Conservation (phyloP, 2,329 filamentous ascomycete genomes). For the Pseudogymnoascus verrucosus region DNA sequence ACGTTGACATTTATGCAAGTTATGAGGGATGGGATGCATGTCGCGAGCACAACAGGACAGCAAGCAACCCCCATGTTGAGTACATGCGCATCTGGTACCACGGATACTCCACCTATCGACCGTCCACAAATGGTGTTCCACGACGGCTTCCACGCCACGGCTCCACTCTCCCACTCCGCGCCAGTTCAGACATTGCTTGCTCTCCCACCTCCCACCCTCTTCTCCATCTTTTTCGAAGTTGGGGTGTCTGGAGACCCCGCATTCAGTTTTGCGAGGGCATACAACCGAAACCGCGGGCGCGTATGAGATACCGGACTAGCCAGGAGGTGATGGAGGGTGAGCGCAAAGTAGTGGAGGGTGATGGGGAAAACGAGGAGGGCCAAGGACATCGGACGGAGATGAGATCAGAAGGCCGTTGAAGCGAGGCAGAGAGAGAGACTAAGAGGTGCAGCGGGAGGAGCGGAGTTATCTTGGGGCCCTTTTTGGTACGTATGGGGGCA, state of each 20-base stretch:
- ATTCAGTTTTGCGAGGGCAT: constrained; percentile 1
- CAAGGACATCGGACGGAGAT: background rate
- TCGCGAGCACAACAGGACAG: background rate
- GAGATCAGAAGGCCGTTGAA: background rate
- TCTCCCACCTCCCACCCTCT: background rate
- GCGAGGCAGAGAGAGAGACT: background rate
- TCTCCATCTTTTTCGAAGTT: constrained; percentile 1
- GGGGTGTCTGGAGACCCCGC: constrained; percentile 6
- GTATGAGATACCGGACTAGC: background rate
- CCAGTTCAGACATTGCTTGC: background rate
- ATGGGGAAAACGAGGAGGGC: background rate
- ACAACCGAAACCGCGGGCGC: constrained; percentile 5
- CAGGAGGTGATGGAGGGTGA: background rate
- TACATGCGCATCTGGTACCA: background rate
- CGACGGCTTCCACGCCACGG: background rate
- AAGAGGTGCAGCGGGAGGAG: constrained; percentile 1
- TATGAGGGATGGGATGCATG: background rate
- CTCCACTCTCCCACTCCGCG: constrained; percentile 4
- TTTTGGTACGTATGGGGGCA: background rate
- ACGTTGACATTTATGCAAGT: constrained; percentile 4
- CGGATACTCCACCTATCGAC: background rate
- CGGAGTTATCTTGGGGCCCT: background rate
- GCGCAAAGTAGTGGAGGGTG: background rate
- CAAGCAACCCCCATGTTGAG: background rate
- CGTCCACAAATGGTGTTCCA: constrained; percentile 3